These are phyloP conservation scores for Tripterygium wilfordii DNA, from an alignment of 177 flowering plant genomes.

Conservation along the genomic window DNA sequence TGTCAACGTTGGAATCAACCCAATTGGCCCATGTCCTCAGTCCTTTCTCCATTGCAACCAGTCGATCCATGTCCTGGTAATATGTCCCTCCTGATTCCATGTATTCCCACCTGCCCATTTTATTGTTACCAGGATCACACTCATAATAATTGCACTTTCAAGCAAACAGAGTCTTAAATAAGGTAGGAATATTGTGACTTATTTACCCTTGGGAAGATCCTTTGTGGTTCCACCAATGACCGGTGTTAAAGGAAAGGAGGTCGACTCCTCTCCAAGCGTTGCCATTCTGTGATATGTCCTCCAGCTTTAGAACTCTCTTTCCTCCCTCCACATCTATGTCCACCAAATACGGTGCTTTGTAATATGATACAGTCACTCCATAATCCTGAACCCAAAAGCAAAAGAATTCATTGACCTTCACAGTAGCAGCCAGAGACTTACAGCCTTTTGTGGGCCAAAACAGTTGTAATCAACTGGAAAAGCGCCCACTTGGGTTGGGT, in stretches of 20 bases:
- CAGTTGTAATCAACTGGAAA: no score
- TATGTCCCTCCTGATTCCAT: constrained; percentile 58
- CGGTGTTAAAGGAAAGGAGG: constrained; percentile 78
- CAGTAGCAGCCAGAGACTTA: no score
- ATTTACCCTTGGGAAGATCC: constrained; percentile 92
- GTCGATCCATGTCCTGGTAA: constrained; percentile 74
- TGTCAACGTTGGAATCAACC: constrained; percentile 67
- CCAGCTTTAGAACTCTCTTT: constrained; percentile 57
- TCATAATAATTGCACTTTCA: no score
- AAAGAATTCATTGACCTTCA: no score
- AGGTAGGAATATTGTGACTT: no score
- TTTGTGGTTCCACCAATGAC: constrained; percentile 94
- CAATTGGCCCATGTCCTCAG: constrained; percentile 84
- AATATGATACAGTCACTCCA: constrained; percentile 59
- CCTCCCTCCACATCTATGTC: constrained; percentile 72
- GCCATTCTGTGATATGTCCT: constrained; percentile 60
- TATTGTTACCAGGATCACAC: no score
- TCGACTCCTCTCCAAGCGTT: constrained; percentile 61
- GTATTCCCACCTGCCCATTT: constrained; percentile 76
- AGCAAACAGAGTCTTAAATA: no score
- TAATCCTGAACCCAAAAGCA: no score
- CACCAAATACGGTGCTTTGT: constrained; percentile 76
- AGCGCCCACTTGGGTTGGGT: no score
- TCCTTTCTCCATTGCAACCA: constrained; percentile 67
- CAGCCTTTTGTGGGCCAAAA: no score